Conservation (phyloP, 352 stramenopile genomes). For the Pythium rishiriense region DNA sequence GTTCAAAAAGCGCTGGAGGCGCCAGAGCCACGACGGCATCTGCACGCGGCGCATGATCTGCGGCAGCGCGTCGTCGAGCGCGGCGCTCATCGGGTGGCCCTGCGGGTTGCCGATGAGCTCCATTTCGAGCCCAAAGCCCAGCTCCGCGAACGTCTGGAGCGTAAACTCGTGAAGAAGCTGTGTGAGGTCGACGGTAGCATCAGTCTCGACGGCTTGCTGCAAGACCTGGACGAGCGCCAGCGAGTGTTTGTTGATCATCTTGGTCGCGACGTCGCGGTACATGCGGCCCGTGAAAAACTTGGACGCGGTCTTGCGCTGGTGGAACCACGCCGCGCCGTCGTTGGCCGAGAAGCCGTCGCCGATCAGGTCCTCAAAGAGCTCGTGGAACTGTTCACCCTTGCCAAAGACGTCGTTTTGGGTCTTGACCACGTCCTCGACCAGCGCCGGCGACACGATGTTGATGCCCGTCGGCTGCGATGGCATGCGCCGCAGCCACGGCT, state of each 20-base stretch:
- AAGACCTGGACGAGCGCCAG: background rate
- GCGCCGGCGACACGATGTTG: constrained; percentile 11
- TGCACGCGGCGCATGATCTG: constrained; percentile 19
- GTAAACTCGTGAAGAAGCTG: constrained; percentile 26
- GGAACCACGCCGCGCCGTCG: constrained; percentile 24
- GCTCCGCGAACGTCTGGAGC: constrained; percentile 29
- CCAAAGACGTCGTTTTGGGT: constrained; percentile 23
- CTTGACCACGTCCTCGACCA: constrained; percentile 25
- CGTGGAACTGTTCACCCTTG: constrained; percentile 12
- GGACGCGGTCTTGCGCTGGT: constrained; percentile 24
- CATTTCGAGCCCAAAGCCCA: constrained; percentile 30
- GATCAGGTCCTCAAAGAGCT: constrained; percentile 22
- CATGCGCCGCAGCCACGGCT: constrained; percentile 15
- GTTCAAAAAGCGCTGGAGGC: constrained; percentile 19
- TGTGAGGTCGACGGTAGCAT: constrained; percentile 15
- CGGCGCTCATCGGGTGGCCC: constrained; percentile 15
- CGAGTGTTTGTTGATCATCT: constrained; percentile 18
- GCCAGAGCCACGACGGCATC: constrained; percentile 20
- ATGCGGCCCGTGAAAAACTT: constrained; percentile 24
- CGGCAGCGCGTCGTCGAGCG: background rate
- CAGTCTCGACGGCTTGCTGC: background rate
- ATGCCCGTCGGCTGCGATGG: constrained; percentile 14
- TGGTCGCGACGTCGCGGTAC: constrained; percentile 14
- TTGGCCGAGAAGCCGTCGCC: constrained; percentile 22
- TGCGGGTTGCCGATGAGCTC: constrained; percentile 10